Evolutionary conservation across 306 rosid species (phyloP).

Genomic region (Inga oerstediana): DNA sequence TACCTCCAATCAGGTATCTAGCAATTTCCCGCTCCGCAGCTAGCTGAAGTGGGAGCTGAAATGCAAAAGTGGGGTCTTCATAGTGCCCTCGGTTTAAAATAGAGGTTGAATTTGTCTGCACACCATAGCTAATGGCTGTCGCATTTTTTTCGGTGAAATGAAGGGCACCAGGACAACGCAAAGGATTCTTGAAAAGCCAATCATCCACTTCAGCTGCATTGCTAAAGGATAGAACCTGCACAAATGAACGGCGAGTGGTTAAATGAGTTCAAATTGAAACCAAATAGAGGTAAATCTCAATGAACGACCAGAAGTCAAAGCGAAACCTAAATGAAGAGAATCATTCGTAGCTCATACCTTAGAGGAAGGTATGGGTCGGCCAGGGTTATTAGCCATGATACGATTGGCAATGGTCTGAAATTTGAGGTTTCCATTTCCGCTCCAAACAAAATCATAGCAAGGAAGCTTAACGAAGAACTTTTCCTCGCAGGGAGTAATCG

Average conservation of each 20-base stretch:
- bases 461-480: slow-evolving; percentile 59
- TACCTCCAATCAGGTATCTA: slow-evolving; percentile 80
- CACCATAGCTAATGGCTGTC: slow-evolving; percentile 69
- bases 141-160: slow-evolving; percentile 62
- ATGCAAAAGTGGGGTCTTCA: slow-evolving; percentile 67
- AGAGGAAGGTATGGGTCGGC: slow-evolving; percentile 50
- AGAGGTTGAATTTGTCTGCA: slow-evolving; percentile 79
- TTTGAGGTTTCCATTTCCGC: slow-evolving; percentile 52
- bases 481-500: slow-evolving; percentile 76
- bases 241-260: not conserved
- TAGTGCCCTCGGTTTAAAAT: slow-evolving; percentile 45
- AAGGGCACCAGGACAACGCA: slow-evolving; percentile 75
- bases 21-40: slow-evolving; percentile 95
- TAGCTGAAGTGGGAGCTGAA: slow-evolving; percentile 89
- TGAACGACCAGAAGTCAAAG: not conserved
- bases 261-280: not conserved
- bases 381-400: slow-evolving; percentile 78
- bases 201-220: slow-evolving; percentile 57
- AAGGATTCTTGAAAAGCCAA: slow-evolving; percentile 68
- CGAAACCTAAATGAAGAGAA: not conserved
- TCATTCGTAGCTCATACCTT: slow-evolving; percentile 41
- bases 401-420: slow-evolving; percentile 48
- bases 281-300: not conserved
- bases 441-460: slow-evolving; percentile 82
- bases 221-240: slow-evolving; percentile 60